Conservation (phyloP, 1,139 yeast genomes). For the Kodamaea arcana region DNA sequence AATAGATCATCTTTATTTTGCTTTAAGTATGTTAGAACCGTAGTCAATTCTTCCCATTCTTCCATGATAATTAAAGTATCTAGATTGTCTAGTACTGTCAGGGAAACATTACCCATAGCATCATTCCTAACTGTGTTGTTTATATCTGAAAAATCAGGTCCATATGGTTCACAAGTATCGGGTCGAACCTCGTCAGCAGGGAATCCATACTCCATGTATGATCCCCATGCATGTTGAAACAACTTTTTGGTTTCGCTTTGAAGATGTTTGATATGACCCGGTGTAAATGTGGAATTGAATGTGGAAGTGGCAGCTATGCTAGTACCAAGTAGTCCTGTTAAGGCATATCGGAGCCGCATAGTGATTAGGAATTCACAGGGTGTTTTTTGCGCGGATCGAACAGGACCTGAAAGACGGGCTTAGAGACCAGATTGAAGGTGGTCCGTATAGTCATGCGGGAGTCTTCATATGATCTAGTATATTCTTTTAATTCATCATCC, state of each 20-base stretch:
- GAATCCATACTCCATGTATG: conserved; percentile 68
- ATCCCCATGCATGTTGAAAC: conserved; percentile 72
- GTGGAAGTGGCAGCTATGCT: background rate
- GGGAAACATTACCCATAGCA: conserved; percentile 77
- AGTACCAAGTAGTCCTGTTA: background rate
- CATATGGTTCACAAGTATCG: conserved; percentile 62
- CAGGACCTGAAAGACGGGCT: no score
- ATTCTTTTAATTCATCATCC: no score
- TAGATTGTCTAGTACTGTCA: conserved; percentile 72
- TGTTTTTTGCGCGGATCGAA: no score
- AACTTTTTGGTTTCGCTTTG: conserved; percentile 50
- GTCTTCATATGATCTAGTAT: no score
- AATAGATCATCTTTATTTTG: conserved; percentile 38
- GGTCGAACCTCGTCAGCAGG: conserved; percentile 86
- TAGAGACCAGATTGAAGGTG: no score
- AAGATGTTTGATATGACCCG: conserved; percentile 43
- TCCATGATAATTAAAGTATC: conserved; percentile 76
- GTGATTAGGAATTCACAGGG: no score
- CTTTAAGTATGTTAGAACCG: conserved; percentile 46
- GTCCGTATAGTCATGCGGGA: no score
- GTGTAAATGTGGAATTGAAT: conserved; percentile 42
- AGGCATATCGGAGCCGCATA: background rate
- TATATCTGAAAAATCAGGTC: conserved; percentile 54
- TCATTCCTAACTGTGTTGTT: conserved; percentile 67
- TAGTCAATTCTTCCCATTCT: conserved; percentile 52